Evolutionary conservation across 106 monocot genomes (phyloP).

Genomic region (Amphibolis antarctica): DNA sequence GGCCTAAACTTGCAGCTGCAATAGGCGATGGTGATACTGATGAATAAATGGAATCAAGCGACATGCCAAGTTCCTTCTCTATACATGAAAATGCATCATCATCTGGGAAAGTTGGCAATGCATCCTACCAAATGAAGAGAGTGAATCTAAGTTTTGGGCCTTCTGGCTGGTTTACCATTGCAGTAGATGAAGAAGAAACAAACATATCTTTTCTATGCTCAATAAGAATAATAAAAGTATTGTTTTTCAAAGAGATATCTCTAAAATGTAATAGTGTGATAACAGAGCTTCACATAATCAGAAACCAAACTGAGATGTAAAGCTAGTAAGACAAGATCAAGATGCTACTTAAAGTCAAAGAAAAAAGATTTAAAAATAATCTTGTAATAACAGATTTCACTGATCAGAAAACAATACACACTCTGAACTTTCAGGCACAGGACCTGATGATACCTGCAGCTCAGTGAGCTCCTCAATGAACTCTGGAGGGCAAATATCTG

Average conservation of each 20-base stretch:
- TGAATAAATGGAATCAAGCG: conserved; percentile 84
- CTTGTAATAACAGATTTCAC: neutral
- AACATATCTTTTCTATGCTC: too few relatives aligned
- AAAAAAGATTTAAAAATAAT: too few relatives aligned
- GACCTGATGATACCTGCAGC: conserved; percentile 44
- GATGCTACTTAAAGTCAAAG: too few relatives aligned
- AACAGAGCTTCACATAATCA: too few relatives aligned
- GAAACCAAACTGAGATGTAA: too few relatives aligned
- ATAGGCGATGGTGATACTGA: conserved; percentile 80
- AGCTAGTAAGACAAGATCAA: too few relatives aligned
- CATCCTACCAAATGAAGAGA: conserved; percentile 50
- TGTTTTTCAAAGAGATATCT: too few relatives aligned
- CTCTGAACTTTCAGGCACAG: neutral
- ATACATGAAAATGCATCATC: conserved; percentile 84
- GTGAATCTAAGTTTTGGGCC: neutral
- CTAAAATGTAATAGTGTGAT: too few relatives aligned
- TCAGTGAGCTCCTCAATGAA: conserved; percentile 90
- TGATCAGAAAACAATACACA: neutral
- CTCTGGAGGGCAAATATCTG: conserved; percentile 93
- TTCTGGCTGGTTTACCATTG: neutral
- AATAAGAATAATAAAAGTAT: too few relatives aligned
- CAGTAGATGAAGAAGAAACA: too few relatives aligned
- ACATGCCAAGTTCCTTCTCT: conserved; percentile 66
- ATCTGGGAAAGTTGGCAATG: conserved; percentile 88
- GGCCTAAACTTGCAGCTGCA: conserved; percentile 97